These are phyloP conservation scores for Crithidia thermophila DNA, from an alignment of 208 protist genomes.

Conservation along the genomic window DNA sequence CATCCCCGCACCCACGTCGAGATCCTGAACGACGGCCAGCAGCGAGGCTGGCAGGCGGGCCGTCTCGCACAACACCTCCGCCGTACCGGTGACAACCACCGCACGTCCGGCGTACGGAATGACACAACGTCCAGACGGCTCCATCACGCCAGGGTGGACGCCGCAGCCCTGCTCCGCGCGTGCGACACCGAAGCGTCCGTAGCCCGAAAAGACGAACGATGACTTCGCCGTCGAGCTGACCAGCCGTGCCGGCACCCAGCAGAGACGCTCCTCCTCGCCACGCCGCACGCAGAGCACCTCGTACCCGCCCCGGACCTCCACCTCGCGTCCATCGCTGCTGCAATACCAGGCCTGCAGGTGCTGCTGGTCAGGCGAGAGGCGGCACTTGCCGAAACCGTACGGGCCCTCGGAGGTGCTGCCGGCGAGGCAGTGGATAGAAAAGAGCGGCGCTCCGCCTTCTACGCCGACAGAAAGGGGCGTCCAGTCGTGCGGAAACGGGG, in stretches of 20 bases:
- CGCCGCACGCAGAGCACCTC: conserved; percentile 51
- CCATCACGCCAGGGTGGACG: conserved; percentile 47
- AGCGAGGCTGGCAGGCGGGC: conserved; percentile 32
- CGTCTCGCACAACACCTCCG: conserved; percentile 54
- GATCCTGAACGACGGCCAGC: not conserved
- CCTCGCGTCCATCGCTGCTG: conserved; percentile 35
- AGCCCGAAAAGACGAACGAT: conserved; percentile 24
- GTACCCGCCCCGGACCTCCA: conserved; percentile 28
- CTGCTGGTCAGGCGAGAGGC: conserved; percentile 26
- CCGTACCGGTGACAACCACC: conserved; percentile 32
- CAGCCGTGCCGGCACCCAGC: conserved; percentile 43
- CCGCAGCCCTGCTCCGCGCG: conserved; percentile 40
- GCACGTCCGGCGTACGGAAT: conserved; percentile 58
- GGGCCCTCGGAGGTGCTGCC: not conserved
- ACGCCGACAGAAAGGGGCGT: conserved; percentile 34
- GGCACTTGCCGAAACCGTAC: conserved; percentile 53
- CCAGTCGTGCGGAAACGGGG: conserved; percentile 37
- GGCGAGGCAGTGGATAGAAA: conserved; percentile 35
- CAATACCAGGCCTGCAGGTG: conserved; percentile 47
- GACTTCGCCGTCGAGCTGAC: conserved; percentile 7
- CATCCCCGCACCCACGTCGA: conserved; percentile 28
- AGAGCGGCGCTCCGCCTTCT: conserved; percentile 40
- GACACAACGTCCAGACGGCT: conserved; percentile 55
- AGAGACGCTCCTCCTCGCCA: conserved; percentile 7
- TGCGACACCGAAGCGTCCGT: conserved; percentile 39